A percentile compares a stretch with the other conserved stretches of the same genome.
Conservation (phyloP, 139 green algal genomes). For the Chlorella sp. region DNA sequence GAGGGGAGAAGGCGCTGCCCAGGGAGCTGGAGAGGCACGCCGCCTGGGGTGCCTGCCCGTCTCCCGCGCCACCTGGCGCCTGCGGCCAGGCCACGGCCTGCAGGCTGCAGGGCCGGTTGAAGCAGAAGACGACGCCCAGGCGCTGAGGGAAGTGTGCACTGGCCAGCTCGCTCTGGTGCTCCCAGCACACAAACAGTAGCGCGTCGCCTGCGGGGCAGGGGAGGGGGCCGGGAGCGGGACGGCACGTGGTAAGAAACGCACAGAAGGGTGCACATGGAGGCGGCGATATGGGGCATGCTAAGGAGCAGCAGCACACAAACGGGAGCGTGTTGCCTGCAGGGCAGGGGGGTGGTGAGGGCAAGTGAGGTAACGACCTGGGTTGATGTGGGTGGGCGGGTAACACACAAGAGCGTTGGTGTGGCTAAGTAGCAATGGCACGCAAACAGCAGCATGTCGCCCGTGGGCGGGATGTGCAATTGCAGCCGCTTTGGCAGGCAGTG, state of each 20-base stretch:
- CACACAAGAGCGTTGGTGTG: too few species aligned
- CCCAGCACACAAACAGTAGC: conserved; percentile 84
- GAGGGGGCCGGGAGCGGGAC: background rate
- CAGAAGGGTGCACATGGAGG: too few species aligned
- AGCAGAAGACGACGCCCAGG: conserved; percentile 92
- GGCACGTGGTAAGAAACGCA: background rate
- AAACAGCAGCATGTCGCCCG: too few species aligned
- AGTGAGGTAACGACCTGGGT: too few species aligned
- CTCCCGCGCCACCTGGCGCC: background rate
- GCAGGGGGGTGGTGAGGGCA: too few species aligned
- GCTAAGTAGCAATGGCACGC: too few species aligned
- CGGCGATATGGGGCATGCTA: too few species aligned
- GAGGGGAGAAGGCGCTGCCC: conserved; percentile 62
- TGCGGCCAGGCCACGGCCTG: conserved; percentile 52
- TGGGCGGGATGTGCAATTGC: too few species aligned
- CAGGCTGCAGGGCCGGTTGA: conserved; percentile 83
- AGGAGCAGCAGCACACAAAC: too few species aligned
- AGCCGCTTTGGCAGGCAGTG: too few species aligned
- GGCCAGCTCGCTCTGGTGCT: conserved; percentile 45
- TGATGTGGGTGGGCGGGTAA: too few species aligned
- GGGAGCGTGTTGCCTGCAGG: too few species aligned
- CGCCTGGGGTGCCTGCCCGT: background rate
- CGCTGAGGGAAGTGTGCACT: conserved; percentile 69
- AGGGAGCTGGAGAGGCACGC: conserved; percentile 30
- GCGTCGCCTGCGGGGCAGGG: conserved; percentile 41